Base-by-base conservation (phyloP, 2,329 filamentous ascomycete species). In the Alternaria alternata region DNA sequence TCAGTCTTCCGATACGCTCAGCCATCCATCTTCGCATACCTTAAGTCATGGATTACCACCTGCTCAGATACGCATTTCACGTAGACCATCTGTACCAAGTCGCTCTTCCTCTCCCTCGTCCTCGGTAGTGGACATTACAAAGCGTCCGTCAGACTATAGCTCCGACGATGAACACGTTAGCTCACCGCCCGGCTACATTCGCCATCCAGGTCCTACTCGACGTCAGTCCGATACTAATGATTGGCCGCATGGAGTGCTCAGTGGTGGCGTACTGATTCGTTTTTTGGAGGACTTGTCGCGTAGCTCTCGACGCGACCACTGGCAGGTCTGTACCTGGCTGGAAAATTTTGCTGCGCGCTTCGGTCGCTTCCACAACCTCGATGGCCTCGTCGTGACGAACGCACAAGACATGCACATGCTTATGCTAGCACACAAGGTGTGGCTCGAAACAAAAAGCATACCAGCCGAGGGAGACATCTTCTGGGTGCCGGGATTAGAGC, bases 401-500 rank as follows among this genome's bases (percentile, higher is more conserved):
- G 20, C 39, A 18, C 9, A 43, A 3, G 22, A 63, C 32, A 44
- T 36, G 48, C 49, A 44, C 14, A 59, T 51, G 22, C 32, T 64
- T 20, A 20, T 47, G 16, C 42, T 59, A 6, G 62, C 62, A 14
- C 55, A 63, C 32, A 32, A 48, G 38, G 39, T 55, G 2, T 67
- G 58, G 44, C 28, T 59, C 16, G 41, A 22, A 12, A 2, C 55
- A 4, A 32, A 39, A 20, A 47, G 52, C 18, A 24, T 41, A 4
- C 39, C 32, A 8, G 47, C 51, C 1, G 9, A 8, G 6, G 34
- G 28, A 14, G 53, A 65, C n/a, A 26, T 18, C 6, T 32, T 63
- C 20, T 63, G 59, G 57, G 60, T 63, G 4, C 47, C 57, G 1
- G 60, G 63, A 7, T 41, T 65, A 7, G 63, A 63, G n/a, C 53